Base-by-base conservation (phyloP, 371 early-diverging fungal genomes). In the Cokeromyces recurvatus region DNA sequence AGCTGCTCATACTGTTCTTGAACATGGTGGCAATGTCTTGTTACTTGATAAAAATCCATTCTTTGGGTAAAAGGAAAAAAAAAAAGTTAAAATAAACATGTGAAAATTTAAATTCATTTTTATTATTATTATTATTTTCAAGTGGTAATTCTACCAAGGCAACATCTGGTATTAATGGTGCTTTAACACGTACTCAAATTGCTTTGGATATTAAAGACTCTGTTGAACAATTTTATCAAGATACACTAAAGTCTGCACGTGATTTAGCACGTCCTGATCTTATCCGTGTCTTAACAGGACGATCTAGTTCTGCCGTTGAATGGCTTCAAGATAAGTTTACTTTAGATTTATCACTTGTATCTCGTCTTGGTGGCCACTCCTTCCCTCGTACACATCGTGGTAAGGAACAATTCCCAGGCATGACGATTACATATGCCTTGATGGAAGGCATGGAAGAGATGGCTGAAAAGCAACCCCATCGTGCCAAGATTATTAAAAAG, bases 101-200 rank as follows among this genome's bases (percentile, higher is more conserved):
- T 27, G 29, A 16, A 10, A 9, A 40, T 32, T 44, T 34, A 2
- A 32, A 22, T 31, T 22, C 23, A 12, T 34, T 51, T 43, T 50
- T 17, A 22, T 20, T 21, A 22, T 25, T 19, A 40, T 39, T 53
- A 52, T 31, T 34, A 17, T 51, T 37, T 24, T 38, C 24, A 41
- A 74, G 91, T 43, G 97, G 95, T 38, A 91, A 91, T 72, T 86
- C 86, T 14, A 88, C 94, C 57, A 96, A 96, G 78, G 97, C 97
- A n/a, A 94, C 97, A 5, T 94, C 95, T 3, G 97, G 97, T 52
- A 96, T 96, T 70, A 96, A 95, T 76, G 94, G 94, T 38, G 95
- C 90, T 25, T 74, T 86, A 39, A 95, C 97, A 25, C 81, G 77
- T 49, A 90, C 94, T 17, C 86, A 85, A 42, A 68, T 85, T 36